Base-by-base conservation (phyloP, 257 asterid genomes). In the Lavandula angustifolia region DNA sequence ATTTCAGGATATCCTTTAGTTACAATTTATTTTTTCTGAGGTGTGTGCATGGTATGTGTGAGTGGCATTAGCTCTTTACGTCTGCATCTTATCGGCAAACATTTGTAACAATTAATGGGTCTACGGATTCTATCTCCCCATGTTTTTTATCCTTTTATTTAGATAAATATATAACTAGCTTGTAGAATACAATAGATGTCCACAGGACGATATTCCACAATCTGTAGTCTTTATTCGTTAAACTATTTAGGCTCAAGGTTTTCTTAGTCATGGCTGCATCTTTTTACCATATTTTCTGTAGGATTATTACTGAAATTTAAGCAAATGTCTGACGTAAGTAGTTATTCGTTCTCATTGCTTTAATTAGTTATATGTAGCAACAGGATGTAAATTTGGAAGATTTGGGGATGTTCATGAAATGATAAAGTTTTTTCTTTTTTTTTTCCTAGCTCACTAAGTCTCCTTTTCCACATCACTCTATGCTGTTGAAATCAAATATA, bases 401-500 rank as follows among this genome's bases (percentile, higher is more conserved):
- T 14, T 7, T 14, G 37, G 44, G 8, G 5, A 48, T 33, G 34
- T 12, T 13, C 22, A 52, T 52, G 12, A 46, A 38, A 29, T 22
- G 27, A 22, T 22, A 22, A 22, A 22, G 27, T 22, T 22, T 22
- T 22, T n/a, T n/a, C n/a, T n/a, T n/a, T 7, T 47, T 13, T 34
- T 48, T 55, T 60, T 43, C 40, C 64, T 31, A 9, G 8, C 38
- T 53, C 34, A 8, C 22, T 5, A 37, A 44, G 9, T 14, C 62
- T 49, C 18, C 13, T 34, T 43, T 40, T 44, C 18, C 63, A 68
- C 46, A 11, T 55, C 34, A 3, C 34, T 46, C 49, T 50, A 52
- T 41, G 64, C 54, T 32, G n/a, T 6, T 69, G 62, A 49, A 38
- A 58, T 54, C 67, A 56, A 58, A 62, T 54, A 35, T 41, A 52